These are phyloP conservation scores for Hyaloscypha finlandica DNA, from an alignment of 495 filamentous ascomycete genomes.

Conservation along the genomic window DNA sequence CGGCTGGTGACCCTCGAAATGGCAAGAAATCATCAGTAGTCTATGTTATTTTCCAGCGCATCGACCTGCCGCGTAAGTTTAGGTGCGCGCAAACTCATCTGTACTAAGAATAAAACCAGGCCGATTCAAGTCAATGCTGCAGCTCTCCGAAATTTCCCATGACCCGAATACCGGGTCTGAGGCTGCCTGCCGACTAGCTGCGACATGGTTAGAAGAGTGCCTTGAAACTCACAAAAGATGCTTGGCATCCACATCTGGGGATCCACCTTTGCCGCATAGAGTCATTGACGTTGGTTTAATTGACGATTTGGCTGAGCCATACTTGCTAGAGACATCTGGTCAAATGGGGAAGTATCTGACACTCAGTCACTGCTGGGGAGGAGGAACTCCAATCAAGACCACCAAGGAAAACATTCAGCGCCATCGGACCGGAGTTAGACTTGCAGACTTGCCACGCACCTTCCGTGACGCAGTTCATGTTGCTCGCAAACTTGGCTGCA, in stretches of 20 bases:
- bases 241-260: not conserved
- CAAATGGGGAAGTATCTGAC: conserved; percentile 10
- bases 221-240: not conserved
- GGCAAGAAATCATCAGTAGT: not conserved
- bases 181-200: not conserved
- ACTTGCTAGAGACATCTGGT: conserved; percentile 11
- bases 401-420: conserved; percentile 3
- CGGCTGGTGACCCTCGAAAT: not conserved
- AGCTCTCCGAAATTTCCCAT: not conserved
- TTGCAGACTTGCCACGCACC: conserved; percentile 3
- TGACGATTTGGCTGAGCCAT: conserved; percentile 2
- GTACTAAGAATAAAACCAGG: conserved; percentile 10
- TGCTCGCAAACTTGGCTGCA: not conserved
- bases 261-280: conserved; percentile 4
- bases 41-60: conserved; percentile 4
- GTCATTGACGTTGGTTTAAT: conserved; percentile 1
- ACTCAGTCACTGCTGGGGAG: conserved; percentile 18
- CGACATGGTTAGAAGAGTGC: conserved; percentile 3
- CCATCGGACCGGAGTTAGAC: not conserved
- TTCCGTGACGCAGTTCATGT: not conserved
- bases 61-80: conserved; percentile 8
- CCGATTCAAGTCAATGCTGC: conserved; percentile 5
- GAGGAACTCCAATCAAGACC: conserved; percentile 3
- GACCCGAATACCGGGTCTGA: not conserved
- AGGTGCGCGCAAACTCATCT: not conserved